These are phyloP conservation scores for Monilinia aucupariae DNA, from an alignment of 2,329 filamentous ascomycete species.

Conservation along the genomic window DNA sequence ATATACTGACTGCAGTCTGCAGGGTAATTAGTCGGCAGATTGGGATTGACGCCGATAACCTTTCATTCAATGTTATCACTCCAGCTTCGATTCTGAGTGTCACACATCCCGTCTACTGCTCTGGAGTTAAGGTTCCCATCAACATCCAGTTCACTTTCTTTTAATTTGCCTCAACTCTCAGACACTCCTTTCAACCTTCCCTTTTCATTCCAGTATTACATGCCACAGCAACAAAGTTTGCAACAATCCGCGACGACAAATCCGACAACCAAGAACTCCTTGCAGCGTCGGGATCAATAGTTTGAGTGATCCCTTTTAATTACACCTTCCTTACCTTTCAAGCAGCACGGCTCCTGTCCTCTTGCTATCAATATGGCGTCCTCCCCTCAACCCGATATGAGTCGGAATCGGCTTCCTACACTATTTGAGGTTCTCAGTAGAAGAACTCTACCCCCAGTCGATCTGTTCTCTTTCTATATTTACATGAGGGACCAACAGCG, in stretches of 20 bases:
- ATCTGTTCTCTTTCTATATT: conserved; percentile 98
- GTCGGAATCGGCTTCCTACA: conserved; percentile 82
- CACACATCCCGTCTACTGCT: background rate
- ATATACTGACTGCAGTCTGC: too few relatives aligned
- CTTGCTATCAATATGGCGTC: conserved; percentile 34
- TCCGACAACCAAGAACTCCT: conserved; percentile 2
- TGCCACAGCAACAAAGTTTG: background rate
- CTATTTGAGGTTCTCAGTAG: conserved; percentile 94
- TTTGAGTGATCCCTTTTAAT: background rate
- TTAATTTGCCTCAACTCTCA: background rate
- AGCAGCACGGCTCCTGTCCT: background rate
- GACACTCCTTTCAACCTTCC: conserved; percentile 8
- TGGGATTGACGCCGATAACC: conserved; percentile 12
- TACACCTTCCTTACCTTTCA: background rate
- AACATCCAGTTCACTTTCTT: conserved; percentile 1
- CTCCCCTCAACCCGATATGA: conserved; percentile 53
- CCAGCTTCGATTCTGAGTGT: background rate
- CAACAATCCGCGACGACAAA: conserved; percentile 5
- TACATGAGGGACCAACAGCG: conserved; percentile 99
- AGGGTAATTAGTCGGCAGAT: background rate
- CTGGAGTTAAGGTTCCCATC: background rate
- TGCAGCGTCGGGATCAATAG: conserved; percentile 1
- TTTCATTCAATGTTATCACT: background rate
- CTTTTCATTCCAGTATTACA: too few relatives aligned
- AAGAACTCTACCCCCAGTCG: conserved; percentile 89